Evolutionary conservation across 352 stramenopile species (phyloP).

Genomic region (Phytophthora nicotianae): DNA sequence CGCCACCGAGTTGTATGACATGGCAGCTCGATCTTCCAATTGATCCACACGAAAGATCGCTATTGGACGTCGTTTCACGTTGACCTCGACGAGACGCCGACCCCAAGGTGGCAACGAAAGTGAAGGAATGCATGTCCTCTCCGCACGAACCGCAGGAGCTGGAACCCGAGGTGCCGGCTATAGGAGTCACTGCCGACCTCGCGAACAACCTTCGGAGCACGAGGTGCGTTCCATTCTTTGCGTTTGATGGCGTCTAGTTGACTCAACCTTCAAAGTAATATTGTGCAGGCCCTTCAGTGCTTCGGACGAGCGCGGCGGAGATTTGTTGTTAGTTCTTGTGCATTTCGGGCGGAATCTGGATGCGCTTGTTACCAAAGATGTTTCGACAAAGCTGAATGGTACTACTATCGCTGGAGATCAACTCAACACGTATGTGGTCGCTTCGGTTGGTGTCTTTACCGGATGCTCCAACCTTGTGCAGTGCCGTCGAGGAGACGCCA

Average conservation of each 20-base stretch:
- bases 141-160: conserved; percentile 16
- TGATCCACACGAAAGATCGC: conserved; percentile 9
- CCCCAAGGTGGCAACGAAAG: not conserved
- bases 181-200: not conserved
- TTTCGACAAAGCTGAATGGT: conserved; percentile 1
- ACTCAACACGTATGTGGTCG: conserved; percentile 44
- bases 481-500: conserved; percentile 17
- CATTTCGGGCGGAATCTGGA: conserved; percentile 52
- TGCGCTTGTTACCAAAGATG: conserved; percentile 15
- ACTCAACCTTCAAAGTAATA: not conserved
- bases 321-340: conserved; percentile 59
- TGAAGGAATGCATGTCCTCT: conserved; percentile 54
- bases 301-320: conserved; percentile 38
- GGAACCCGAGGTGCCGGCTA: conserved; percentile 18
- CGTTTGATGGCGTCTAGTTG: not conserved
- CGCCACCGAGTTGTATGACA: conserved; percentile 54
- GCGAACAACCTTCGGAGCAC: conserved; percentile 6
- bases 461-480: conserved; percentile 13
- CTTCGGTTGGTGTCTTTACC: conserved; percentile 33
- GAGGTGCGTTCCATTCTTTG: not conserved
- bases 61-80: conserved; percentile 15
- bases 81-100: conserved; percentile 11
- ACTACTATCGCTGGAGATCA: not conserved
- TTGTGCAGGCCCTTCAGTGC: conserved; percentile 57
- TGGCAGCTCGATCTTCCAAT: conserved; percentile 4